phyloP scores from a whole-genome alignment of 2,329 filamentous ascomycete species.

The Venturia nashicola region DNA sequence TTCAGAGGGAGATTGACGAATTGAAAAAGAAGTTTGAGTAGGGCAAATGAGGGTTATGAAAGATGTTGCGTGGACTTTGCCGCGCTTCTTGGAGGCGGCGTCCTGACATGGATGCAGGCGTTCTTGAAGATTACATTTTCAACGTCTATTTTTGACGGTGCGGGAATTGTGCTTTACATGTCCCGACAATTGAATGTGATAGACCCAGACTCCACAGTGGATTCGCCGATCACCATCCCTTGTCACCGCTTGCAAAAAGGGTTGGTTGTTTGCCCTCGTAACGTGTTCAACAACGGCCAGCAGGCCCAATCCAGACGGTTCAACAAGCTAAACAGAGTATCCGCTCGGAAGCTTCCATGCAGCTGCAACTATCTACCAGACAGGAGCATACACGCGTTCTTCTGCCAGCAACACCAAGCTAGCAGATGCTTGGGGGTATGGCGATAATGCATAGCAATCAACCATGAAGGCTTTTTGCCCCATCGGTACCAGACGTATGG shows the following conservation, averaged over 20 bases:
- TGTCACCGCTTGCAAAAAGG: neutral
- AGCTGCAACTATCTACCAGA: constrained; percentile 3
- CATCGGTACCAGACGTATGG: neutral
- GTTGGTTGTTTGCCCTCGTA: neutral
- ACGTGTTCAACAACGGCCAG: neutral
- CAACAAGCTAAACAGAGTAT: neutral
- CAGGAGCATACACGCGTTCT: neutral
- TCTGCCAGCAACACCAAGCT: neutral
- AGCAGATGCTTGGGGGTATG: neutral
- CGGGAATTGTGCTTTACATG: neutral
- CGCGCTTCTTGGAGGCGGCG: neutral
- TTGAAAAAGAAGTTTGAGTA: constrained; percentile 5
- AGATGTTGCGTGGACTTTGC: neutral
- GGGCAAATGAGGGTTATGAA: neutral
- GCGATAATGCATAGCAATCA: neutral
- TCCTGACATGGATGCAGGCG: neutral
- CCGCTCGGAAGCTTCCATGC: neutral
- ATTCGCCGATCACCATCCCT: neutral
- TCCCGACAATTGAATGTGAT: neutral
- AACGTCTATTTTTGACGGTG: neutral
- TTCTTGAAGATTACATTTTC: neutral
- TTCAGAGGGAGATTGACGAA: constrained; percentile 11
- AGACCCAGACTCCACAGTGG: neutral
- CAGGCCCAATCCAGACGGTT: neutral
- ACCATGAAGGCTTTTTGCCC: neutral